These are phyloP conservation scores for Endoconidiophora polonica DNA, from an alignment of 2,329 filamentous ascomycete genomes.

Conservation along the genomic window DNA sequence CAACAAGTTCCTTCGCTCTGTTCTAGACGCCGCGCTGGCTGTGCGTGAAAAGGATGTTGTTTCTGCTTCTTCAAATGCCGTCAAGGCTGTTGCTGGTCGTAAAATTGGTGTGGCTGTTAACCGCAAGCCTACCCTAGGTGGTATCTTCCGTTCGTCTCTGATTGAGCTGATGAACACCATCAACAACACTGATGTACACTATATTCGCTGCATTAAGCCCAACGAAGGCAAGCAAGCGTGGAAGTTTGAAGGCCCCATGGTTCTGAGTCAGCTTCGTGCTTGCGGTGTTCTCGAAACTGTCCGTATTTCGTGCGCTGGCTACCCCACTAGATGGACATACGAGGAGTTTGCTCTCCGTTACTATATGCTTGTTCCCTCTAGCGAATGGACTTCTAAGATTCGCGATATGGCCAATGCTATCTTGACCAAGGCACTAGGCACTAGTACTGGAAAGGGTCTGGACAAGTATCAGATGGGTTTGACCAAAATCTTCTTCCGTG, in stretches of 20 bases:
- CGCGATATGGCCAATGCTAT: constrained; percentile 88
- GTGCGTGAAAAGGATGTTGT: constrained; percentile 79
- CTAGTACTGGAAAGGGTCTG: constrained; percentile 52
- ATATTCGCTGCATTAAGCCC: constrained; percentile 97
- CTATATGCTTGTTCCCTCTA: constrained; percentile 90
- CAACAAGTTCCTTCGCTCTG: constrained; percentile 70
- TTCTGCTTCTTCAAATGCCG: constrained; percentile 47
- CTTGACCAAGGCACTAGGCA: constrained; percentile 70
- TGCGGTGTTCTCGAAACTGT: constrained; percentile 98
- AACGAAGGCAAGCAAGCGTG: constrained; percentile 94
- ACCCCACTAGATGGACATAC: constrained; percentile 96
- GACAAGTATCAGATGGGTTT: constrained; percentile 97
- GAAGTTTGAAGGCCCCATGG: constrained; percentile 98
- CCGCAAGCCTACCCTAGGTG: constrained; percentile 89
- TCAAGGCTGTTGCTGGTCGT: constrained; percentile 64
- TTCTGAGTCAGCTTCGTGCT: constrained; percentile 86
- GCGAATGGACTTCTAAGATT: constrained; percentile 84
- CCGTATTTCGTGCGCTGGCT: constrained; percentile 90
- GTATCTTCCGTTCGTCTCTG: constrained; percentile 95
- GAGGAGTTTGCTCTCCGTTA: constrained; percentile 95
- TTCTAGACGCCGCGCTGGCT: constrained; percentile 68
- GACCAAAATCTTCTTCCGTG: constrained; percentile 98
- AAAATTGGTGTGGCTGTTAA: constrained; percentile 86
- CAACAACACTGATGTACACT: constrained; percentile 94
- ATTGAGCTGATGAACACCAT: constrained; percentile 98